Conservation (phyloP, 148 eudicot species). For the Oxyria digyna region DNA sequence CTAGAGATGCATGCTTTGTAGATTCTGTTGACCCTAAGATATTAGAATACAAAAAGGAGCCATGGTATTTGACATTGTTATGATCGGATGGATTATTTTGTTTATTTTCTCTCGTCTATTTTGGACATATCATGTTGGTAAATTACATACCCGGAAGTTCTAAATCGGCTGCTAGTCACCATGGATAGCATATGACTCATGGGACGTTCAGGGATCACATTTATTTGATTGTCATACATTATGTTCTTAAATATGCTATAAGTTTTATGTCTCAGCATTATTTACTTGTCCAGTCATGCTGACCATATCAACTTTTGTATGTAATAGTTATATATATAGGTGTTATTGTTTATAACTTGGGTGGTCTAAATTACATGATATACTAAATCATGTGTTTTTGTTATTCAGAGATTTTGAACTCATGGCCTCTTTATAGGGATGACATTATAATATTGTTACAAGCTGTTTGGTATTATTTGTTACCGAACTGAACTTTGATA, state of each 20-base stretch:
- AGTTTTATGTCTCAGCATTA: background rate
- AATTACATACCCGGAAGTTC: too few relatives aligned
- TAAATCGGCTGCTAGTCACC: too few relatives aligned
- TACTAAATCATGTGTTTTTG: too few relatives aligned
- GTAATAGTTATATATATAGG: too few relatives aligned
- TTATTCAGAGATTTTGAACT: too few relatives aligned
- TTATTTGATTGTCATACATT: background rate
- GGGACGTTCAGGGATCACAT: background rate
- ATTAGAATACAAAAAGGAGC: background rate
- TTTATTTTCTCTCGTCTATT: background rate
- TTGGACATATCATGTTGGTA: background rate
- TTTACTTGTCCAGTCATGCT: background rate
- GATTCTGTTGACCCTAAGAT: slow-evolving; percentile 3
- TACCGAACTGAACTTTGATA: too few relatives aligned
- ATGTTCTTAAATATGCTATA: background rate
- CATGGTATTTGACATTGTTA: background rate
- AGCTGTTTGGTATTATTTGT: too few relatives aligned
- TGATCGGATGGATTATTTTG: background rate
- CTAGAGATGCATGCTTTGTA: slow-evolving; percentile 80
- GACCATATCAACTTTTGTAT: too few relatives aligned
- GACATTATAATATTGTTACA: too few relatives aligned
- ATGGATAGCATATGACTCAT: background rate
- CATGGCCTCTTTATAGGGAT: too few relatives aligned
- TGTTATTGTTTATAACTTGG: too few relatives aligned
- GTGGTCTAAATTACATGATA: too few relatives aligned